These are phyloP conservation scores for Rhododendron simsii DNA, from an alignment of 148 eudicot species.

Conservation along the genomic window DNA sequence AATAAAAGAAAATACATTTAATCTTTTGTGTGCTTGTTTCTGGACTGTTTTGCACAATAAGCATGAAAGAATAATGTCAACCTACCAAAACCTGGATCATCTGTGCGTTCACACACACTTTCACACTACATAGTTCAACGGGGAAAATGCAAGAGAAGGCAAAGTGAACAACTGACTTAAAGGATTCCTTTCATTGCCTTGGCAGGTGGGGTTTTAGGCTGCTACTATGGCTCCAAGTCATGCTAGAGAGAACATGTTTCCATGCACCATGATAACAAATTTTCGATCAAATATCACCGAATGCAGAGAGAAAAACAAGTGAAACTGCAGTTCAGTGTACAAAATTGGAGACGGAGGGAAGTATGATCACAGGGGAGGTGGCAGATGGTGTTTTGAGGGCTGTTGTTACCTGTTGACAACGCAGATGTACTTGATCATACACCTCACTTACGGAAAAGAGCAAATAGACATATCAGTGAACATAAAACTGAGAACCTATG, in stretches of 20 bases:
- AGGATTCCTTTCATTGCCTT: neutral
- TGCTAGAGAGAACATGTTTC: neutral
- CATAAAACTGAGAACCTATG: neutral
- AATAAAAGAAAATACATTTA: neutral
- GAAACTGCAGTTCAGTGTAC: neutral
- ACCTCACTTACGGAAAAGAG: neutral
- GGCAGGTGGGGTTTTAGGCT: neutral
- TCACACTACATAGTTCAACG: neutral
- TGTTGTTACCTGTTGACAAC: neutral
- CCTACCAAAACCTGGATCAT: neutral
- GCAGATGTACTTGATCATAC: neutral
- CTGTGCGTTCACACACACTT: neutral
- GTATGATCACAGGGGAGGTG: neutral
- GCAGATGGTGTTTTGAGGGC: neutral
- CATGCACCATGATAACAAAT: neutral
- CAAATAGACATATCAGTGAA: neutral
- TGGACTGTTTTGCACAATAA: neutral
- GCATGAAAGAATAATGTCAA: neutral
- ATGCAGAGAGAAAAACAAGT: neutral
- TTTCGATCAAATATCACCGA: neutral
- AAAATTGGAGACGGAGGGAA: neutral
- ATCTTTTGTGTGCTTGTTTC: neutral
- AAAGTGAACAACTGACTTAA: neutral
- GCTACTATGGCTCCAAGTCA: neutral
- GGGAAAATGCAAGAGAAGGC: neutral